phyloP scores from a whole-genome alignment of 177 flowering plant species.

The Vitis hybrid region DNA sequence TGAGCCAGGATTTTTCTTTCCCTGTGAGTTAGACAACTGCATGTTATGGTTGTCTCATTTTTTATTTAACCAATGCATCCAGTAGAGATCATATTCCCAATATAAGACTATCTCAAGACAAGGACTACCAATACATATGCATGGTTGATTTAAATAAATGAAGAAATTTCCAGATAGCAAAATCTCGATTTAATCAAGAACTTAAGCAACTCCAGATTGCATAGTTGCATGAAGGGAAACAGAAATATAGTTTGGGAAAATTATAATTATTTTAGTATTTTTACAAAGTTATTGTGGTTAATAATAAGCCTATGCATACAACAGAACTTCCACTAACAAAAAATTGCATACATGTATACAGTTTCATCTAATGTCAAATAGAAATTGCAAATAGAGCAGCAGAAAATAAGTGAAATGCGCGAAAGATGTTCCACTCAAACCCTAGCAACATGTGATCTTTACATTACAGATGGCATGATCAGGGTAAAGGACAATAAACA shows the following conservation, averaged over 20 bases:
- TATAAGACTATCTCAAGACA: neutral
- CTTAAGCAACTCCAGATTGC: neutral
- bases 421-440: neutral
- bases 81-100: neutral
- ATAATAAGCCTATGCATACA: neutral
- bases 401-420: neutral
- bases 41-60: constrained; percentile 2
- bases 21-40: constrained; percentile 42
- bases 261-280: neutral
- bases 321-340: neutral
- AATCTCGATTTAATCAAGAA: neutral
- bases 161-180: too few species aligned
- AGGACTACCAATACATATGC: neutral
- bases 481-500: neutral
- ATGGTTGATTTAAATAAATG: too few species aligned
- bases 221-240: neutral
- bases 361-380: neutral
- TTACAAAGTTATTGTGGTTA: neutral
- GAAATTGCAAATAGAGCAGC: neutral
- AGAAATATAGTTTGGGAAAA: neutral
- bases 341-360: neutral
- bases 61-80: neutral
- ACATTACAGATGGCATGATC: neutral
- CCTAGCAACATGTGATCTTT: neutral
- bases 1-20: constrained; percentile 89